These are phyloP conservation scores for Metschnikowia kofuensis DNA, from an alignment of 805 yeast species.

Conservation along the genomic window DNA sequence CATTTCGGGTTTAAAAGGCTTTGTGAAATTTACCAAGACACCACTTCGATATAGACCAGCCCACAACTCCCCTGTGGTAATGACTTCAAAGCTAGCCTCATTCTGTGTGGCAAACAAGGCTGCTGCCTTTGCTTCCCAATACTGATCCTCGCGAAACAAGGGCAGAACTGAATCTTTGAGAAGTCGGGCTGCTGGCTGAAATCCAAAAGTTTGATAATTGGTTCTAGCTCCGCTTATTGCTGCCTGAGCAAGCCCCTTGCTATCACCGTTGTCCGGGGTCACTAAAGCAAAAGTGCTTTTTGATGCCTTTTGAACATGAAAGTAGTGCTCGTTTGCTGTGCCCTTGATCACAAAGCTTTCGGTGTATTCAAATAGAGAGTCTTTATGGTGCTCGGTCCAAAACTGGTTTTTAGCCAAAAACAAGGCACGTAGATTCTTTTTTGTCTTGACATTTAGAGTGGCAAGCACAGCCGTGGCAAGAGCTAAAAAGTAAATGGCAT, in stretches of 20 bases:
- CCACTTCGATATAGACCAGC: constrained; percentile 6
- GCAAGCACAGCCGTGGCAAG: too few species aligned
- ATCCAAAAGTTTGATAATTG: neutral
- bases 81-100: neutral
- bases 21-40: neutral
- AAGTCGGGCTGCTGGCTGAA: neutral
- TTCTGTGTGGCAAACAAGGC: constrained; percentile 1
- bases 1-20: too few species aligned
- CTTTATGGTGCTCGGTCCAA: too few species aligned
- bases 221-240: neutral
- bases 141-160: neutral
- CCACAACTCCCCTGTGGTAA: constrained; percentile 1
- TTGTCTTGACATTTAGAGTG: too few species aligned
- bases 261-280: neutral
- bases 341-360: too few species aligned
- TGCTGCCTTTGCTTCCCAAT: neutral
- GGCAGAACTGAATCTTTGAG: neutral
- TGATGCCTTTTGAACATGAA: neutral
- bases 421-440: too few species aligned
- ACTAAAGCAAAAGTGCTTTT: neutral
- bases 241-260: neutral
- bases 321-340: neutral
- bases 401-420: too few species aligned
- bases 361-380: too few species aligned
- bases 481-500: too few species aligned